A percentile compares a stretch with the other conserved stretches of the same genome.
Conservation (phyloP, 768 basidiomycete species). For the Termitomyces sp. region DNA sequence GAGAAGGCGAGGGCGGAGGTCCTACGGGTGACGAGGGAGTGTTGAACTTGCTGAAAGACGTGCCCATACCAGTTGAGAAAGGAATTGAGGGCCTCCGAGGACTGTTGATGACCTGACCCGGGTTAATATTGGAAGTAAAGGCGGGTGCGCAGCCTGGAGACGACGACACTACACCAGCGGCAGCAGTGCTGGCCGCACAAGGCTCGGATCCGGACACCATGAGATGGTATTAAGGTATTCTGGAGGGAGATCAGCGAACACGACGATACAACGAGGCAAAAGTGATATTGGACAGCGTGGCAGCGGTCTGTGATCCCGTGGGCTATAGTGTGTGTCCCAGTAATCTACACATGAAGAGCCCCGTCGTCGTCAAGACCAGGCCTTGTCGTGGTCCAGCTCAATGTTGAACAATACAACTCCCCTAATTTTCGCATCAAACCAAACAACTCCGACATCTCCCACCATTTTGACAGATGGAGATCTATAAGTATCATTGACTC, state of each 20-base stretch:
- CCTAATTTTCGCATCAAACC: conserved; percentile 11
- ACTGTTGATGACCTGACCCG: conserved; percentile 8
- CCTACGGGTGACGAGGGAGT: conserved; percentile 14
- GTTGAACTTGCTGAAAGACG: conserved; percentile 27
- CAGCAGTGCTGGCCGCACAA: conserved; percentile 13
- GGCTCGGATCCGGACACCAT: conserved; percentile 20
- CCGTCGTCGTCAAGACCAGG: not conserved
- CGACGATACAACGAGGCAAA: conserved; percentile 18
- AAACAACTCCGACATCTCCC: conserved; percentile 10
- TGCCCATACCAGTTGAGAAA: conserved; percentile 31
- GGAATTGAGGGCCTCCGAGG: conserved; percentile 17
- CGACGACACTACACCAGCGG: conserved; percentile 31
- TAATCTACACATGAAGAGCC: conserved; percentile 10
- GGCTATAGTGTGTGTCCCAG: not conserved
- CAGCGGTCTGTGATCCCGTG: not conserved
- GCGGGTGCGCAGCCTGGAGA: conserved; percentile 25
- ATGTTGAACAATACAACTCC: not conserved
- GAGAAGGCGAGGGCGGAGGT: conserved; percentile 18
- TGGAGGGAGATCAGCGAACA: conserved; percentile 15
- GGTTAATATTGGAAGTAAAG: conserved; percentile 36
- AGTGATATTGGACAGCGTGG: conserved; percentile 6
- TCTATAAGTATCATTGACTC: not conserved
- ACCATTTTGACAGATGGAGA: conserved; percentile 4
- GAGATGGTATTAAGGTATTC: conserved; percentile 23
- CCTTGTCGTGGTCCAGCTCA: conserved; percentile 1